Evolutionary conservation across 768 basidiomycete species (phyloP).

Genomic region (Boletus speciosus): DNA sequence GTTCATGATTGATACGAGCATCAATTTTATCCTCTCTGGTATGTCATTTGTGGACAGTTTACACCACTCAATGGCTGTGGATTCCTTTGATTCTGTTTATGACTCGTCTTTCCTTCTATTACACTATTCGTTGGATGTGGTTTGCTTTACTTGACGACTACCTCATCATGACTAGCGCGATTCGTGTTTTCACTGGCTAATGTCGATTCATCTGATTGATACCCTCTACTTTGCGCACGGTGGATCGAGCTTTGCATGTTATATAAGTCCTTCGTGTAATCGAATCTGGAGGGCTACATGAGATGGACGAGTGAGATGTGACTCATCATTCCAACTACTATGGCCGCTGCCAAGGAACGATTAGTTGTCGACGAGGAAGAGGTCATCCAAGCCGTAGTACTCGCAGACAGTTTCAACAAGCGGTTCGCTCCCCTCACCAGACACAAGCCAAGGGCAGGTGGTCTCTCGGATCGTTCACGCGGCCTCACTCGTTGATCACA

Average conservation of each 20-base stretch:
- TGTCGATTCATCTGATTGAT: constrained; percentile 63
- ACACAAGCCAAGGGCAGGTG: constrained; percentile 77
- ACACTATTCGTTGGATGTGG: constrained; percentile 60
- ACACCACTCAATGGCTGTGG: constrained; percentile 37
- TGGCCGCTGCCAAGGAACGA: constrained; percentile 68
- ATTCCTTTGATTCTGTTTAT: constrained; percentile 34
- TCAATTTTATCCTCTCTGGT: constrained; percentile 33
- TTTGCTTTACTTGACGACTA: constrained; percentile 54
- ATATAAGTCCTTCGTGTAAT: constrained; percentile 34
- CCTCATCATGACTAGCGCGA: constrained; percentile 60
- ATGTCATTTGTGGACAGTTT: constrained; percentile 37
- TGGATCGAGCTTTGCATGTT: constrained; percentile 33
- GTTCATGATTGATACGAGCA: constrained; percentile 46
- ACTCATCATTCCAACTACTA: constrained; percentile 17
- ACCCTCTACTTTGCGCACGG: constrained; percentile 39
- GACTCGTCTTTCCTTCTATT: constrained; percentile 33
- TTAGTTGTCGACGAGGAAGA: constrained; percentile 73
- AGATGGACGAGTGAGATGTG: constrained; percentile 6
- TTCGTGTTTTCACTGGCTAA: constrained; percentile 62
- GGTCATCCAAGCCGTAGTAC: constrained; percentile 88
- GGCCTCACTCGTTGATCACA: constrained; percentile 16
- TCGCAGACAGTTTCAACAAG: constrained; percentile 95
- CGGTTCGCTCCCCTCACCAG: constrained; percentile 88
- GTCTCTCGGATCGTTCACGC: constrained; percentile 5
- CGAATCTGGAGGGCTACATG: constrained; percentile 14